Evolutionary conservation across 139 green algal genomes (phyloP).

Genomic region (Yamagishiella unicocca): DNA sequence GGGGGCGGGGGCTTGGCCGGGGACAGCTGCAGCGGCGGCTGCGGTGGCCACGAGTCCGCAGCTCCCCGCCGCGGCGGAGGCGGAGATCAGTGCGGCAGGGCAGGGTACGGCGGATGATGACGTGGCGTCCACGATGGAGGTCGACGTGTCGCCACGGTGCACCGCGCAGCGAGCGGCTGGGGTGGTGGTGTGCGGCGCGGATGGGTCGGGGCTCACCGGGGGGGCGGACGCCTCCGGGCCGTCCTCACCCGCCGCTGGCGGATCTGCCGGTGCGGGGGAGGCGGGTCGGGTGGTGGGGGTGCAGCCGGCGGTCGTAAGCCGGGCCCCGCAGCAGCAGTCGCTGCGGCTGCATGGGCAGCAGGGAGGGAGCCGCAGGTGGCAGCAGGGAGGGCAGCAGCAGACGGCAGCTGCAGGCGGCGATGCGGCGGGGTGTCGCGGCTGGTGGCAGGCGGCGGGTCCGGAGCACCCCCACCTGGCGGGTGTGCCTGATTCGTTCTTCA

Average conservation of each 20-base stretch:
- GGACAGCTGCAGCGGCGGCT: not conserved
- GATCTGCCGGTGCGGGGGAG: too few species aligned
- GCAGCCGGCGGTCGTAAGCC: too few species aligned
- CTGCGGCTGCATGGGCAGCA: not conserved
- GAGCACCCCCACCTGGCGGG: constrained; percentile 25
- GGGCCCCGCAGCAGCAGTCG: not conserved
- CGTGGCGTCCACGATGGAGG: not conserved
- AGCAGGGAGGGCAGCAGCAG: not conserved
- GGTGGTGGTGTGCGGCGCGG: not conserved
- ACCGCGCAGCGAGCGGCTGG: not conserved
- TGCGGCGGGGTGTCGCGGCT: not conserved
- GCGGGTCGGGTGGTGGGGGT: too few species aligned
- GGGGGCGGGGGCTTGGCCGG: not conserved
- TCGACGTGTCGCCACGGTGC: not conserved
- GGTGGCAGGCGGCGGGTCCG: constrained; percentile 17
- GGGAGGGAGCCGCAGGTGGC: not conserved
- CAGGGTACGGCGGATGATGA: not conserved
- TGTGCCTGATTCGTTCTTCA: constrained; percentile 3
- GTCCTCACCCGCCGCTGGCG: too few species aligned
- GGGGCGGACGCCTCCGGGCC: too few species aligned
- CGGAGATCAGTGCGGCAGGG: not conserved
- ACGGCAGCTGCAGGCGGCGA: not conserved
- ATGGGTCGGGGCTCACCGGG: not conserved
- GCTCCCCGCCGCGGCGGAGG: too few species aligned
- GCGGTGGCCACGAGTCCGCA: not conserved